Percentiles rank a stretch among this genome's conserved stretches.
These are phyloP conservation scores for Lepiota venenata DNA, from an alignment of 768 basidiomycete genomes.

Conservation along the genomic window DNA sequence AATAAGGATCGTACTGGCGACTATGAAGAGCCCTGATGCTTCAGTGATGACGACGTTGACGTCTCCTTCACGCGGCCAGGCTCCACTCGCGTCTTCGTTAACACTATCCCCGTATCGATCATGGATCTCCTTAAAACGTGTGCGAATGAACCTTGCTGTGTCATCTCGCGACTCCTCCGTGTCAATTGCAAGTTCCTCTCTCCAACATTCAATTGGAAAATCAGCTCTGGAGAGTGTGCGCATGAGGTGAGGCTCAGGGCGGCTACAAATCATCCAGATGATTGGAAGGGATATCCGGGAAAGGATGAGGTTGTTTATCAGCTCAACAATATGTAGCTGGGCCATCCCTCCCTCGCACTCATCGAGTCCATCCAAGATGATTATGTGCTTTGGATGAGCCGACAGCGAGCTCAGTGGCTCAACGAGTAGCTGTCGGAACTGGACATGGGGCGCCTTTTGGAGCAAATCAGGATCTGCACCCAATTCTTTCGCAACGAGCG, in stretches of 20 bases:
- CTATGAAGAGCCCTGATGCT: background rate
- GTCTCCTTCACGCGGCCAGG: background rate
- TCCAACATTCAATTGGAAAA: background rate
- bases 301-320: background rate
- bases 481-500: background rate
- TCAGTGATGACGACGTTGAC: background rate
- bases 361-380: background rate
- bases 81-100: background rate
- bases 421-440: background rate
- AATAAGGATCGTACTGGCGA: background rate
- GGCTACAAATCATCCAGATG: too few relatives aligned
- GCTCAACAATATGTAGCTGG: background rate
- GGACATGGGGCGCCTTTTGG: background rate
- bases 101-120: background rate
- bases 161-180: too few relatives aligned
- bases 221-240: background rate
- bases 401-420: background rate
- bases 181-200: background rate
- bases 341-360: background rate
- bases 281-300: background rate
- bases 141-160: background rate
- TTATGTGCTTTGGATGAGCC: background rate
- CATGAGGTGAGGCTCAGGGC: background rate
- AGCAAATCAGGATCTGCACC: background rate
- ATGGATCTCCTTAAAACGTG: background rate